phyloP scores from a whole-genome alignment of 371 early-diverging fungal genomes.

The Hamiltosporidium tvaerminnensis region DNA sequence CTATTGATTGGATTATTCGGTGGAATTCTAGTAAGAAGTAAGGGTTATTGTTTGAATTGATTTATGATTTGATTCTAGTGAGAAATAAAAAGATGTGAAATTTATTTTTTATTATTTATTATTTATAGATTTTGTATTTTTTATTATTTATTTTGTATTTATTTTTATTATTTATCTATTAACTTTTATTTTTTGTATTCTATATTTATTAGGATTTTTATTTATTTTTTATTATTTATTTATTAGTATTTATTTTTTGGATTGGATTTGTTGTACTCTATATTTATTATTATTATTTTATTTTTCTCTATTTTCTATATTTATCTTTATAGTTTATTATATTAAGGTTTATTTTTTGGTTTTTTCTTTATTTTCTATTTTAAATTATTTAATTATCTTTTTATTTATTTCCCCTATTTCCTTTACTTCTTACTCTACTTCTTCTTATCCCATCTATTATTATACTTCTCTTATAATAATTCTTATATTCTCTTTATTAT shows the following conservation, averaged over 20 bases:
- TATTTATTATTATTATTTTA: not conserved
- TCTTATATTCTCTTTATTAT: not conserved
- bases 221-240: not conserved
- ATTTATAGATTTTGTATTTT: not conserved
- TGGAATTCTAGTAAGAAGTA: constrained; percentile 1
- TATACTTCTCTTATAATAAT: not conserved
- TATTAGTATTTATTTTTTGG: not conserved
- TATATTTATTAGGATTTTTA: not conserved
- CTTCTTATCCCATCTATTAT: not conserved
- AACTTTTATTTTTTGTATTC: not conserved
- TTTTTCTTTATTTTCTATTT: not conserved
- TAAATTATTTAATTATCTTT: not conserved
- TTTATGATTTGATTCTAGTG: not conserved
- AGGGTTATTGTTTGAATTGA: no score
- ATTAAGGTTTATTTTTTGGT: not conserved
- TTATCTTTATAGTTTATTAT: no score
- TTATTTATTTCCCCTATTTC: not conserved
- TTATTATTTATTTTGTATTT: not conserved
- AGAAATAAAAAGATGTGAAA: not conserved
- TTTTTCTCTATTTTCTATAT: not conserved
- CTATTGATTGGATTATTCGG: constrained; percentile 16
- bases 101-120: not conserved
- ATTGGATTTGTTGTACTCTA: not conserved
- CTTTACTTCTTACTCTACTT: not conserved
- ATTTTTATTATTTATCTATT: not conserved